Percentiles rank a stretch among this genome's conserved stretches.
phyloP scores from a whole-genome alignment of 148 eudicot species.

The Cornus kousa region DNA sequence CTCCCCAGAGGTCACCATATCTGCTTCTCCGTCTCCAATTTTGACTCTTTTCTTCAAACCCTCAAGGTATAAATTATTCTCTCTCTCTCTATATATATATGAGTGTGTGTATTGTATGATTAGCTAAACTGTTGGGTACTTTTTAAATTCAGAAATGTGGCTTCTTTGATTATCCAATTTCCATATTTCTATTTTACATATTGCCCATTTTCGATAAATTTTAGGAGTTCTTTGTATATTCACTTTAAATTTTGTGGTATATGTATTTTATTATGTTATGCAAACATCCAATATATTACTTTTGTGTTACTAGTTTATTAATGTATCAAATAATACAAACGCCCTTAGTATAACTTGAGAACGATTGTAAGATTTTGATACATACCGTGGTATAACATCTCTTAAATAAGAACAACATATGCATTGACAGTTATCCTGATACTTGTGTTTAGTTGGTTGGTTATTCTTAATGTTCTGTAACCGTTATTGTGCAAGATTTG shows the following conservation, averaged over 20 bases:
- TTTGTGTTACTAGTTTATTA: too few species aligned
- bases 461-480: not conserved
- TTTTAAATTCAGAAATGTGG: not conserved
- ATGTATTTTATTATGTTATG: too few species aligned
- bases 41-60: constrained; percentile 59
- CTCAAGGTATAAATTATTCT: constrained; percentile 51
- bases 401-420: not conserved
- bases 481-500: not conserved
- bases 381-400: too few species aligned
- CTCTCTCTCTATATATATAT: not conserved
- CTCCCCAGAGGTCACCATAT: constrained; percentile 80
- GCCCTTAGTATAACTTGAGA: too few species aligned
- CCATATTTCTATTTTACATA: too few species aligned
- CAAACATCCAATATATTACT: too few species aligned
- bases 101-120: not conserved
- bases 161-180: not conserved
- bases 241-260: too few species aligned
- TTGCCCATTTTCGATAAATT: not conserved
- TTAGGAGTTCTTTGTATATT: not conserved
- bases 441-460: not conserved
- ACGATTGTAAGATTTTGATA: too few species aligned
- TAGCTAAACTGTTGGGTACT: not conserved
- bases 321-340: too few species aligned
- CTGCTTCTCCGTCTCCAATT: constrained; percentile 62
- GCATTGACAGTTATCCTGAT: too few species aligned